A percentile compares a stretch with the other conserved stretches of the same genome.
phyloP scores from a whole-genome alignment of 345 rosid species.

The Citrus medica region DNA sequence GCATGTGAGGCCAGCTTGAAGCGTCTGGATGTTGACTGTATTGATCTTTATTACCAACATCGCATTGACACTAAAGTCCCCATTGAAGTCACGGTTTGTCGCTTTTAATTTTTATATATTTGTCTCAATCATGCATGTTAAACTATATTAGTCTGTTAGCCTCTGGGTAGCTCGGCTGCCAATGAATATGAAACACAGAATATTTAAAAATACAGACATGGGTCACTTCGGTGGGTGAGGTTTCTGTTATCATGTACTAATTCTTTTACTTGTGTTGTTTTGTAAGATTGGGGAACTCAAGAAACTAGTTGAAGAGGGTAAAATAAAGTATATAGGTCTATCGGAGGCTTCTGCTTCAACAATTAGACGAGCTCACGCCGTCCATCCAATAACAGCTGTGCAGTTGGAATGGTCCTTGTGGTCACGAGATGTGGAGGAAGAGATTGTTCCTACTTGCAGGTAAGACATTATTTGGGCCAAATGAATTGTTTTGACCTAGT shows the following conservation, averaged over 20 bases:
- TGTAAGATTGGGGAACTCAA: slow-evolving; percentile 51
- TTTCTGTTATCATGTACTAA: not conserved
- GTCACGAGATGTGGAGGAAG: slow-evolving; percentile 75
- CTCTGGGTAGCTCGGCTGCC: not conserved
- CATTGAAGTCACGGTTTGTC: slow-evolving; percentile 19
- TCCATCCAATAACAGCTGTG: slow-evolving; percentile 68
- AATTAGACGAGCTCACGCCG: slow-evolving; percentile 76
- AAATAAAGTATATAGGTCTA: slow-evolving; percentile 62
- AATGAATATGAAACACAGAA: no score
- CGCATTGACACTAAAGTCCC: slow-evolving; percentile 38
- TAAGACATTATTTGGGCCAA: no score
- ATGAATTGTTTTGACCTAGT: no score
- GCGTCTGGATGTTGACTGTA: slow-evolving; percentile 32
- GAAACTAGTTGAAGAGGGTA: slow-evolving; percentile 74
- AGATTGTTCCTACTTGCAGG: slow-evolving; percentile 29
- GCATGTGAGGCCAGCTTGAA: slow-evolving; percentile 47
- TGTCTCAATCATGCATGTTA: not conserved
- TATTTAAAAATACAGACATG: no score
- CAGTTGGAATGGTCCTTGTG: slow-evolving; percentile 81
- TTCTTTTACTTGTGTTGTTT: not conserved
- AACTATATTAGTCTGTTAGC: not conserved
- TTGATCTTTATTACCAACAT: slow-evolving; percentile 50
- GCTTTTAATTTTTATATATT: slow-evolving; percentile 6
- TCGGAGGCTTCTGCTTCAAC: slow-evolving; percentile 82
- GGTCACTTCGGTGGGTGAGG: not conserved